phyloP scores from a whole-genome alignment of 179 eudicot species.

The Camellia oleifera region DNA sequence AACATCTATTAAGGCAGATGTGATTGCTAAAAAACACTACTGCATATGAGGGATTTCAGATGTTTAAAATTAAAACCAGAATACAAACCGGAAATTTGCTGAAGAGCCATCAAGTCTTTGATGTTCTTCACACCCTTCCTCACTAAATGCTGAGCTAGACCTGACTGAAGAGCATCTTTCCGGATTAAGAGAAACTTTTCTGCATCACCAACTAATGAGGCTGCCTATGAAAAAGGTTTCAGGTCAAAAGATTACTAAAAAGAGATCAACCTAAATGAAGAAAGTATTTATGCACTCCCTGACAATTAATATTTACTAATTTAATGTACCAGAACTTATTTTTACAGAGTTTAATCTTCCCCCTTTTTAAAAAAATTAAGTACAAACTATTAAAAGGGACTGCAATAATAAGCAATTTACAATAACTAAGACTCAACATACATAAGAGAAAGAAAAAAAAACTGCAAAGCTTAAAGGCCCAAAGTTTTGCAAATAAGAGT shows the following conservation, averaged over 20 bases:
- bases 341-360: no score
- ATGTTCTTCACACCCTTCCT: slow-evolving; percentile 59
- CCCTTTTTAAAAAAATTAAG: background rate
- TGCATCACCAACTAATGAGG: slow-evolving; percentile 62
- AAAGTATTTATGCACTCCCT: background rate
- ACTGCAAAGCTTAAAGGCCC: background rate
- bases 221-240: slow-evolving; percentile 40
- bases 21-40: background rate
- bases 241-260: slow-evolving; percentile 9
- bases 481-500: background rate
- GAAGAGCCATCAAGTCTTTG: slow-evolving; percentile 53
- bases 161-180: slow-evolving; percentile 62
- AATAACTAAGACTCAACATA: background rate
- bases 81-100: slow-evolving; percentile 51
- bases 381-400: background rate
- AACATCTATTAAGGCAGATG: background rate
- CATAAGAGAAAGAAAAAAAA: background rate
- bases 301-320: background rate
- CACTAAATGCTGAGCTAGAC: slow-evolving; percentile 66
- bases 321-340: background rate
- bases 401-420: background rate
- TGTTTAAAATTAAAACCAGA: background rate
- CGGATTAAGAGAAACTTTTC: slow-evolving; percentile 74
- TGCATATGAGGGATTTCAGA: background rate
- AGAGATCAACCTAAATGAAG: background rate